These are phyloP conservation scores for Jacaranda mimosifolia DNA, from an alignment of 257 asterid genomes.

Conservation along the genomic window DNA sequence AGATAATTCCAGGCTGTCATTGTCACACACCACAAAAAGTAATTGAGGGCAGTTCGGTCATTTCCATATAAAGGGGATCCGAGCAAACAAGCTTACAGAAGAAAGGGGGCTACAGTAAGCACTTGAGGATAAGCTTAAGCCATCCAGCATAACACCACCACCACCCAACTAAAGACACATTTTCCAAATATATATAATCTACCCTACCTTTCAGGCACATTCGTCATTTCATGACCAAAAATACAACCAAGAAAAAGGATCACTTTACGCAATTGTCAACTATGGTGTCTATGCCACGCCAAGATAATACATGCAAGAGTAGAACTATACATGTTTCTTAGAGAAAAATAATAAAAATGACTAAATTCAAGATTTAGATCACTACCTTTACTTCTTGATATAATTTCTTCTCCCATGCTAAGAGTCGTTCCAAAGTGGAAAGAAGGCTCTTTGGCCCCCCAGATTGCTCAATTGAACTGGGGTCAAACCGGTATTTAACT, in stretches of 20 bases:
- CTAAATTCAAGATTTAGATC: conserved; percentile 26
- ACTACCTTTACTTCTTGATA: conserved; percentile 96
- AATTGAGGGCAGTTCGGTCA: conserved; percentile 44
- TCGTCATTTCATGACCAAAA: conserved; percentile 39
- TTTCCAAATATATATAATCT: conserved; percentile 25
- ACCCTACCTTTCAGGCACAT: conserved; percentile 33
- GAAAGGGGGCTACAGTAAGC: conserved; percentile 39
- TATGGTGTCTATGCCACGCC: conserved; percentile 42
- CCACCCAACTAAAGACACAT: conserved; percentile 45
- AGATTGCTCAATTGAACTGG: conserved; percentile 66
- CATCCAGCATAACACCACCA: conserved; percentile 40
- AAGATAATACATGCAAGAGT: conserved; percentile 27
- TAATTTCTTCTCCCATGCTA: conserved; percentile 98
- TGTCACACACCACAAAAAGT: conserved; percentile 43
- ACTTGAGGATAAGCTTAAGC: conserved; percentile 44
- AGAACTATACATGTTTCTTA: conserved; percentile 10
- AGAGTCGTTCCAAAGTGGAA: conserved; percentile 89
- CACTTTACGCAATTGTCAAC: conserved; percentile 44
- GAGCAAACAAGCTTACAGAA: conserved; percentile 35
- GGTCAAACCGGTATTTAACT: conserved; percentile 82
- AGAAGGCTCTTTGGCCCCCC: conserved; percentile 80
- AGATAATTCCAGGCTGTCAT: conserved; percentile 51
- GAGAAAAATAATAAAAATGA: conserved; percentile 23
- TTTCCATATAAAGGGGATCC: conserved; percentile 39
- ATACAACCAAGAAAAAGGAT: conserved; percentile 34